Conservation (phyloP, 208 protist species). For the Wallacemonas collosoma region DNA sequence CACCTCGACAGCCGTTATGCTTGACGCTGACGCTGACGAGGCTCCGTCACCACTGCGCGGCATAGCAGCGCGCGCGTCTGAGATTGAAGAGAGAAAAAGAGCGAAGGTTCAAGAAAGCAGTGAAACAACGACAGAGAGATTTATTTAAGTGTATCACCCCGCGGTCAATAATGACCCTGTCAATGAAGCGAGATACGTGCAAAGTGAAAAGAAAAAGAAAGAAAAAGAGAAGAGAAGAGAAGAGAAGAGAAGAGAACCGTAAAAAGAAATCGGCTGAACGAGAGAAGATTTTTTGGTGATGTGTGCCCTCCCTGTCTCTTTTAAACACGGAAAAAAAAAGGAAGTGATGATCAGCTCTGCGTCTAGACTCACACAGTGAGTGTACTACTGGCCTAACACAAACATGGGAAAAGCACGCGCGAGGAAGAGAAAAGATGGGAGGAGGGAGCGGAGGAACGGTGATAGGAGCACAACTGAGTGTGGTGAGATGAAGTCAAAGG, state of each 20-base stretch:
- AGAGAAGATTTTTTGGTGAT: neutral
- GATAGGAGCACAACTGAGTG: no score
- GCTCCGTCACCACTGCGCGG: neutral
- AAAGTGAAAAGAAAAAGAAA: conserved; percentile 7
- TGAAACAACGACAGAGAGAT: conserved; percentile 5
- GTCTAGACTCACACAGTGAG: neutral
- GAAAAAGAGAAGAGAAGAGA: conserved; percentile 9
- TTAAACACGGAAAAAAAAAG: conserved; percentile 3
- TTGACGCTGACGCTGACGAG: neutral
- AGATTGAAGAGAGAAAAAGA: conserved; percentile 22
- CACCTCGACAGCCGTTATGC: conserved; percentile 16
- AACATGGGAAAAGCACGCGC: no score
- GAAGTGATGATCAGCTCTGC: neutral
- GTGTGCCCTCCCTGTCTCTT: neutral
- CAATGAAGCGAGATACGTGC: neutral
- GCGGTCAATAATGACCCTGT: no score
- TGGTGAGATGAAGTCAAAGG: no score
- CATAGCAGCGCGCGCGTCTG: neutral
- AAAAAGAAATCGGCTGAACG: no score
- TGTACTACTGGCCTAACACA: no score
- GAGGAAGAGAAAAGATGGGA: no score
- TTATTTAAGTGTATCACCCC: no score
- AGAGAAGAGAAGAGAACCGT: conserved; percentile 9
- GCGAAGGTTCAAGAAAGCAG: conserved; percentile 12
- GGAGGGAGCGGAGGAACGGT: no score